Base-by-base conservation (phyloP, 352 stramenopile genomes). In the Paralagenidium karlingii region DNA sequence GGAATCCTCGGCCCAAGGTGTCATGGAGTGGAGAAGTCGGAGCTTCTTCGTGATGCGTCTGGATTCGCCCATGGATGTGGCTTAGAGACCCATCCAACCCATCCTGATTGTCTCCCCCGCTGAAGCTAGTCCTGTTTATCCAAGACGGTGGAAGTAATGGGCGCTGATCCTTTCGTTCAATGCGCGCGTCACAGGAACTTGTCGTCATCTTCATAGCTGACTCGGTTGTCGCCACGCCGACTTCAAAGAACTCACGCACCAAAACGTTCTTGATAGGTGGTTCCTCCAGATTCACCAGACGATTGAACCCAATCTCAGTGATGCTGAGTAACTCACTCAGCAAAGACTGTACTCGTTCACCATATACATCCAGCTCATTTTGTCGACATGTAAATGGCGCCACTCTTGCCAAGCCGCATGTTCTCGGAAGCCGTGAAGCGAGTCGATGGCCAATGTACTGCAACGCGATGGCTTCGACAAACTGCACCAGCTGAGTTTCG, bases 151-250 rank as follows among this genome's bases (percentile, higher is more conserved):
- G 76, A 1, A 89, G 45, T 4, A 58, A 34, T 7, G 59, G 61
- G 2, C 63, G 60, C 8, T 58, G 37, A 7, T 75, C 56, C 32
- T 67, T 60, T 0, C 58, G 53, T 51, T 89, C 71, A 20, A 89
- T 61, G 8, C 76, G 49, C 29, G 71, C 76, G 38, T 82, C 69
- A 24, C 76, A 89, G 1, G 71, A 86, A 24, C 61, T 85, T n/a
- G 69, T 82, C 3, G 69, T 54, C 2, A 79, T 48, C n/a, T n/a
- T n/a, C 24, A 82, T 58, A 0, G 55, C 60, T 21, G 71, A 53
- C 5, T 82, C 71, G 8, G 58, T 58, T 37, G 64, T 64, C 2
- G 57, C 54, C 15, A 81, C 38, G 0, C 63, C 61, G 1, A 89
- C 51, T 22, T 77, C 61, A 5, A 89, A 40, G 37, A 89, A 89